These are phyloP conservation scores for Coelastrella sp. DNA, from an alignment of 139 green algal genomes.

Conservation along the genomic window DNA sequence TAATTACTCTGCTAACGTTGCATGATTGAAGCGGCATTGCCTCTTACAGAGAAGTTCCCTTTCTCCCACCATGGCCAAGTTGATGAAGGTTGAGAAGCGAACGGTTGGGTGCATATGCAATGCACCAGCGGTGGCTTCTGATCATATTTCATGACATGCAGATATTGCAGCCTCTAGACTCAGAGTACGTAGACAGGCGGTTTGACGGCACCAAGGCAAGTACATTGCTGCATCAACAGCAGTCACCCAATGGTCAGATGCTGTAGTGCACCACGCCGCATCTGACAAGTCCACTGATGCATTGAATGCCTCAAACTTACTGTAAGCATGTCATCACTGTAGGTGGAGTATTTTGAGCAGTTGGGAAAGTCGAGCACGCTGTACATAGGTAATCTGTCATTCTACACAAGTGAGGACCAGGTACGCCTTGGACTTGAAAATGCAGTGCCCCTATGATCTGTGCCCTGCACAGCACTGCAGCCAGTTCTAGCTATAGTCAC, in stretches of 20 bases:
- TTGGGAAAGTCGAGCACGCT: slow-evolving; percentile 86
- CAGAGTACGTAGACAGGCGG: slow-evolving; percentile 82
- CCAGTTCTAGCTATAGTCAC: slow-evolving; percentile 53
- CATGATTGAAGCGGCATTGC: background rate
- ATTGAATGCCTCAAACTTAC: background rate
- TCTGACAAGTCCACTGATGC: background rate
- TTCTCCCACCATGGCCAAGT: slow-evolving; percentile 14
- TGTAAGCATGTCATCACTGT: slow-evolving; percentile 17
- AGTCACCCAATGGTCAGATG: background rate
- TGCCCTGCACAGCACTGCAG: background rate
- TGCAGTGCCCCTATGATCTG: slow-evolving; percentile 29
- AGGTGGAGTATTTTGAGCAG: slow-evolving; percentile 86
- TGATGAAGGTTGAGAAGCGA: slow-evolving; percentile 36
- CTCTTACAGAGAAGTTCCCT: background rate
- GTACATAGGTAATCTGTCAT: slow-evolving; percentile 98
- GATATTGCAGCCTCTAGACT: slow-evolving; percentile 51
- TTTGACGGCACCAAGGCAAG: slow-evolving; percentile 81
- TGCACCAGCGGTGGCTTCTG: background rate
- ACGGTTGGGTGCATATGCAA: background rate
- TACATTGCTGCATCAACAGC: too few relatives aligned
- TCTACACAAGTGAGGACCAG: slow-evolving; percentile 98
- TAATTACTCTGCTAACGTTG: too few relatives aligned
- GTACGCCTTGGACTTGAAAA: slow-evolving; percentile 58
- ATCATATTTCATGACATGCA: background rate
- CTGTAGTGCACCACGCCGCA: background rate